phyloP scores from a whole-genome alignment of 495 filamentous ascomycete species.

The Aspergillus sparsus region DNA sequence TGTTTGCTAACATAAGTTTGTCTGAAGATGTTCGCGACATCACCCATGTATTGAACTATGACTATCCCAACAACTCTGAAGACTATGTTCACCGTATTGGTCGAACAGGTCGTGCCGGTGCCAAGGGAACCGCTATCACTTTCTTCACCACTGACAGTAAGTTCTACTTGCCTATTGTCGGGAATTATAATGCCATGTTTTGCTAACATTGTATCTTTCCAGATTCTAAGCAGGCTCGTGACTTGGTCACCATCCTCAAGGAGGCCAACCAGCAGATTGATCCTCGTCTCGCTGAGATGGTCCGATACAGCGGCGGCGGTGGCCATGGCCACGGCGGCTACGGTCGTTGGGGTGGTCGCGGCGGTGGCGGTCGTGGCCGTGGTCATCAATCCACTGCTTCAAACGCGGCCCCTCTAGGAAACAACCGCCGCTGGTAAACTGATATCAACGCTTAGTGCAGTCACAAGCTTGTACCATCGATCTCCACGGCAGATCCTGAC shows the following conservation, averaged over 20 bases:
- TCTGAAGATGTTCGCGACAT: constrained; percentile 99
- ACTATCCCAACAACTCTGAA: constrained; percentile 99
- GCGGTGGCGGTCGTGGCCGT: constrained; percentile 53
- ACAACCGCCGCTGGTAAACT: constrained; percentile 62
- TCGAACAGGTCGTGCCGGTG: constrained; percentile 89
- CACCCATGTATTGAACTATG: constrained; percentile 99
- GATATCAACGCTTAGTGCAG: constrained; percentile 25
- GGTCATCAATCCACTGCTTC: constrained; percentile 59
- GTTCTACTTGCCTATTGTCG: constrained; percentile 37
- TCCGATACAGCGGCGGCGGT: constrained; percentile 85
- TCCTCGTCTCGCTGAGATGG: constrained; percentile 93
- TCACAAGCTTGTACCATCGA: constrained; percentile 37
- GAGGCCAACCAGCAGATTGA: constrained; percentile 99
- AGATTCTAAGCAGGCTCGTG: constrained; percentile 97
- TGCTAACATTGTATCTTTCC: constrained; percentile 34
- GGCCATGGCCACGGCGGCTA: constrained; percentile 70
- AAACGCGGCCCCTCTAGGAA: constrained; percentile 64
- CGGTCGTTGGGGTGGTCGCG: constrained; percentile 61
- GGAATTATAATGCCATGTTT: neutral
- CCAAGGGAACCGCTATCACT: constrained; percentile 85
- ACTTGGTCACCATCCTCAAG: constrained; percentile 85
- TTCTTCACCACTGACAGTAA: constrained; percentile 98
- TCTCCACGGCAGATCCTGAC: constrained; percentile 40
- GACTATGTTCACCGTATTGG: constrained; percentile 98
- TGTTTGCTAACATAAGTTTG: constrained; percentile 73